Base-by-base conservation (phyloP, 2,329 filamentous ascomycete species). In the Trichoderma atroviride region DNA sequence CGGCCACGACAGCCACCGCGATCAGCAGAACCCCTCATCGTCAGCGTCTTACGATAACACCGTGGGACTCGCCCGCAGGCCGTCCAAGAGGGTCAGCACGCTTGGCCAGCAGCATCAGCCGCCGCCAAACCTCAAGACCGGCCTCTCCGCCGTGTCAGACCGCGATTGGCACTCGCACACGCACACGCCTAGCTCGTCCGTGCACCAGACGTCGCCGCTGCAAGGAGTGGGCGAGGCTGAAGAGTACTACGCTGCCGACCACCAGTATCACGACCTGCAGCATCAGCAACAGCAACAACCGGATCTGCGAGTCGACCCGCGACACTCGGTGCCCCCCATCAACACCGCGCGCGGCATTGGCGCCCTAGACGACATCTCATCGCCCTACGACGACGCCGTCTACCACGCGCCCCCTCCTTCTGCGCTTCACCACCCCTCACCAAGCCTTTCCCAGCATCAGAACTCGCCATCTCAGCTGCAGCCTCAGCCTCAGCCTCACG, bases 81-180 rank as follows among this genome's bases (percentile, higher is more conserved):
- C 84, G 37, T 90, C 88, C 56, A 89, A 87, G 80, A 83, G 87
- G 75, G 79, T 85, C 76, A 59, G 63, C 55, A 50, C 47, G 19
- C 55, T 50, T 55, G 86, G 85, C 83, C 82, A 84, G 71, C 78
- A 78, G 68, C 80, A 35, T 11, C 33, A 13, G 33, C 33, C 82
- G 29, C 80, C 82, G 29, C 80, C 82, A 40, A 75, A 78, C 74
- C 73, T 84, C 72, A 81, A 82, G 75, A 84, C 83, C 43, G 80
- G 77, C 71, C 74, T 79, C 72, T 77, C 81, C 70, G 70, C 75
- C 59, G 29, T 59, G 27, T 50, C 71, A 27, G 69, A 71, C 37
- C 71, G 70, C 35, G 71, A 75, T 47, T 76, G 73, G 70, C 47
- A 50, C 47, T 22, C 43, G 14, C 72, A 73, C 35, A 70, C 43